A percentile compares a stretch with the other conserved stretches of the same genome.
These are phyloP conservation scores for Fraxinus anomala DNA, from an alignment of 257 asterid species.

Conservation along the genomic window DNA sequence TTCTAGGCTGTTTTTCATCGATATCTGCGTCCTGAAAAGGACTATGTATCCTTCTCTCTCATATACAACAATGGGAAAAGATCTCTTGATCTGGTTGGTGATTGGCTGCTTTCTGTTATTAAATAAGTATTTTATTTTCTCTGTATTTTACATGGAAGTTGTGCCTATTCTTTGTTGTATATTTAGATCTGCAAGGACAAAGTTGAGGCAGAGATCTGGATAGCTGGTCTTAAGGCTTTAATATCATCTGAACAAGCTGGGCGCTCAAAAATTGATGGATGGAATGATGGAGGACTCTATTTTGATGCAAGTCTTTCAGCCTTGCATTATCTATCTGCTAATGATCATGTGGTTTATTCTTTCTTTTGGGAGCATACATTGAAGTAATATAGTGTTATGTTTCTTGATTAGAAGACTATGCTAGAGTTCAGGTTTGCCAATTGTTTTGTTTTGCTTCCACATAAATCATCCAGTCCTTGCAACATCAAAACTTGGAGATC, in stretches of 20 bases:
- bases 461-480: background rate
- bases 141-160: slow-evolving; percentile 21
- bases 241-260: slow-evolving; percentile 78
- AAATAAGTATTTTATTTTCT: background rate
- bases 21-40: slow-evolving; percentile 85
- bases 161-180: slow-evolving; percentile 15
- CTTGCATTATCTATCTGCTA: slow-evolving; percentile 17
- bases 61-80: slow-evolving; percentile 84
- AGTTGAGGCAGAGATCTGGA: slow-evolving; percentile 96
- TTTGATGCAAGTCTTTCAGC: slow-evolving; percentile 60
- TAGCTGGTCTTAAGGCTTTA: slow-evolving; percentile 77
- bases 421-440: background rate
- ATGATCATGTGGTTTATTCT: background rate
- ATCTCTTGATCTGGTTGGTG: slow-evolving; percentile 94
- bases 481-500: background rate
- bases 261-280: slow-evolving; percentile 92
- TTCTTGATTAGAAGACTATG: background rate
- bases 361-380: slow-evolving; percentile 1
- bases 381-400: background rate
- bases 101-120: slow-evolving; percentile 10
- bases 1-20: slow-evolving; percentile 92
- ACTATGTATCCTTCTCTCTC: slow-evolving; percentile 88
- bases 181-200: slow-evolving; percentile 84
- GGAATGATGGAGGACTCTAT: slow-evolving; percentile 84
- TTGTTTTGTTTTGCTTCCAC: background rate